phyloP scores from a whole-genome alignment of 1,284 basidiomycete genomes.

The Coriolopsis trogii region DNA sequence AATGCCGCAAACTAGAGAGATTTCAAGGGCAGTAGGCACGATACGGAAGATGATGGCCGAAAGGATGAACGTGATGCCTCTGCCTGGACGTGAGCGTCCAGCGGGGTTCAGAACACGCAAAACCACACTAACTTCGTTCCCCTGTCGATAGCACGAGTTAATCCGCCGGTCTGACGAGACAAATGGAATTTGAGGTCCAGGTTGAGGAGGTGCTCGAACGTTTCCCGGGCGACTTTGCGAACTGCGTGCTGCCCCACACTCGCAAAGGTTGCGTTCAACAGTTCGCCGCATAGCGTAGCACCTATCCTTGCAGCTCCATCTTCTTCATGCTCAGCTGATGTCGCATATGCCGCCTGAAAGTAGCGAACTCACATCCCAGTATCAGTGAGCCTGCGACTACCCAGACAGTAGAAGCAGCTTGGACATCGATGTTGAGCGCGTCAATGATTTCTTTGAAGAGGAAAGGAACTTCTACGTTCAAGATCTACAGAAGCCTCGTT shows the following conservation, averaged over 20 bases:
- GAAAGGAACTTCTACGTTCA: slow-evolving; percentile 97
- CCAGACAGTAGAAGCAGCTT: slow-evolving; percentile 84
- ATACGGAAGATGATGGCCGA: slow-evolving; percentile 96
- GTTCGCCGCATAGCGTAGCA: slow-evolving; percentile 88
- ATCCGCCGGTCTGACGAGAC: slow-evolving; percentile 91
- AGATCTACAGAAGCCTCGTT: slow-evolving; percentile 39
- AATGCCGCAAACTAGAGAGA: slow-evolving; percentile 96
- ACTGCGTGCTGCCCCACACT: slow-evolving; percentile 95
- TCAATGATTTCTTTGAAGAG: slow-evolving; percentile 96
- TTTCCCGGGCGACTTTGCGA: slow-evolving; percentile 90
- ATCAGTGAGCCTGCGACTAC: slow-evolving; percentile 88
- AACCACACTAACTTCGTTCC: slow-evolving; percentile 80
- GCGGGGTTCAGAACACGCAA: not conserved
- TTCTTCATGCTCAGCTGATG: no score
- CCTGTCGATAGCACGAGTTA: slow-evolving; percentile 95
- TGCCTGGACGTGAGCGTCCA: slow-evolving; percentile 35
- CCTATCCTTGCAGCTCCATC: slow-evolving; percentile 92
- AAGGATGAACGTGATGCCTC: slow-evolving; percentile 95
- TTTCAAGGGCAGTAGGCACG: slow-evolving; percentile 94
- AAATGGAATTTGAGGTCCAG: slow-evolving; percentile 95
- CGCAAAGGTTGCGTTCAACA: slow-evolving; percentile 96
- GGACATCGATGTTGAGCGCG: slow-evolving; percentile 83
- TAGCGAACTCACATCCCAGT: slow-evolving; percentile 76
- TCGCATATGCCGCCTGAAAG: not conserved
- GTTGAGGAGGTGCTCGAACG: slow-evolving; percentile 91